These are phyloP conservation scores for Penstemon barbatus DNA, from an alignment of 257 asterid species.

Conservation along the genomic window DNA sequence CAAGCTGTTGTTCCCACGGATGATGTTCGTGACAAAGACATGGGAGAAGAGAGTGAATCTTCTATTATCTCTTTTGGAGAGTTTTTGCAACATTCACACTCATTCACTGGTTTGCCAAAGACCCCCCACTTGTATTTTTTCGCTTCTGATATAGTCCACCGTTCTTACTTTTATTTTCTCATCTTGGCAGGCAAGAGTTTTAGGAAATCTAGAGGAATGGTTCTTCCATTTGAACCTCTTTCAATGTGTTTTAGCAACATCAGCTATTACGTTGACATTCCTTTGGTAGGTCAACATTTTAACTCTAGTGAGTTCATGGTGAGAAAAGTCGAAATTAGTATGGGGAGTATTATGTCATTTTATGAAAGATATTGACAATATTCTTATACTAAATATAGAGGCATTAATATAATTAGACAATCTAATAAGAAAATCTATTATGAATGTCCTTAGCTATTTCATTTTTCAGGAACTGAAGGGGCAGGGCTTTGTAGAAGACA, in stretches of 20 bases:
- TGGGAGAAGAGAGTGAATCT: conserved; percentile 36
- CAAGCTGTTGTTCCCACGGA: conserved; percentile 54
- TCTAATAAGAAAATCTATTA: neutral
- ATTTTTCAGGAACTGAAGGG: conserved; percentile 72
- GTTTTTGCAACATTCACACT: conserved; percentile 63
- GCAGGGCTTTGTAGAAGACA: conserved; percentile 59
- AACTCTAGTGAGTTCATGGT: neutral
- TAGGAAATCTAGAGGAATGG: conserved; percentile 66
- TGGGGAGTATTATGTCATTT: no score
- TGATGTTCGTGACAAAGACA: conserved; percentile 35
- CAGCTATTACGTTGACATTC: conserved; percentile 78
- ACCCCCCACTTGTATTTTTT: conserved; percentile 9
- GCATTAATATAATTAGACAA: no score
- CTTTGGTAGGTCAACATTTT: conserved; percentile 55
- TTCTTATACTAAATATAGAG: no score
- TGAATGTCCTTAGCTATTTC: conserved; percentile 13
- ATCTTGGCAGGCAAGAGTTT: conserved; percentile 47
- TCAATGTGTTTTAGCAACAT: conserved; percentile 78
- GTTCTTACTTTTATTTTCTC: conserved; percentile 27
- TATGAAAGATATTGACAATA: no score
- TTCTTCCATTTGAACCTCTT: conserved; percentile 88
- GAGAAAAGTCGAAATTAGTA: no score
- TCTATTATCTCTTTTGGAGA: conserved; percentile 50
- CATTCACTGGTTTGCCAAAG: conserved; percentile 47
- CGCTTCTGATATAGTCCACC: conserved; percentile 8